Base-by-base conservation (phyloP, 75 land plant genomes). In the Isoetes taiwanensis region DNA sequence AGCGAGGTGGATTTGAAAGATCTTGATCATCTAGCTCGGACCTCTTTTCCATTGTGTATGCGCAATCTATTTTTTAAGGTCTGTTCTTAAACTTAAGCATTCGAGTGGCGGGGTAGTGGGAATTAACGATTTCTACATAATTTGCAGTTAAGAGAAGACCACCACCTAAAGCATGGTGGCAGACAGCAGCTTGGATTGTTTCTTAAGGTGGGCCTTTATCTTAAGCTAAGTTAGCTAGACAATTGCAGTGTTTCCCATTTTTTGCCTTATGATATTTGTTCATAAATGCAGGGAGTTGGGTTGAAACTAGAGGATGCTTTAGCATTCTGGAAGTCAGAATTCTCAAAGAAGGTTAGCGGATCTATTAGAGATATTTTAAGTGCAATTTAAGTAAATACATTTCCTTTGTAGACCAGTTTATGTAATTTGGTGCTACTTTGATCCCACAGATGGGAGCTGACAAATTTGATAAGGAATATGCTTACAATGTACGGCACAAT, bases 101-200 rank as follows among this genome's bases (percentile, higher is more conserved):
- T 10, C 16, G 27, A 24, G 61, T 30, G 25, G 39, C 28, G n/a
- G 39, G n/a, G 14, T 56, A 1, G 10, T 56, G 28, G 28, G 59
- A 10, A 32, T 29, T 66, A 16, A 28, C 23, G 28, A 41, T 14
- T 28, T 21, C 56, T 28, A 4, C 28, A 28, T 10, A 54, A 0
- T 53, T 61, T 64, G 65, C 67, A 90, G 97, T 56, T 94, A 12
- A 70, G 83, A 67, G 96, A 94, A 28, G 90, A 94, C 33, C 99
- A 81, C 61, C 99, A 94, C 70, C 64, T 94, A 30, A 85, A 82
- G 69, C 86, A 88, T 74, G 96, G 99, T 46, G 99, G 99, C 23
- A 76, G 99, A 59, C 86, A 84, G 83, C 99, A 94, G 61, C 60
- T 88, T 25, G 99, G 99, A 30, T 80, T 94, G 23, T 94, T 94